Base-by-base conservation (phyloP, 306 rosid genomes). In the Casuarina equisetifolia region DNA sequence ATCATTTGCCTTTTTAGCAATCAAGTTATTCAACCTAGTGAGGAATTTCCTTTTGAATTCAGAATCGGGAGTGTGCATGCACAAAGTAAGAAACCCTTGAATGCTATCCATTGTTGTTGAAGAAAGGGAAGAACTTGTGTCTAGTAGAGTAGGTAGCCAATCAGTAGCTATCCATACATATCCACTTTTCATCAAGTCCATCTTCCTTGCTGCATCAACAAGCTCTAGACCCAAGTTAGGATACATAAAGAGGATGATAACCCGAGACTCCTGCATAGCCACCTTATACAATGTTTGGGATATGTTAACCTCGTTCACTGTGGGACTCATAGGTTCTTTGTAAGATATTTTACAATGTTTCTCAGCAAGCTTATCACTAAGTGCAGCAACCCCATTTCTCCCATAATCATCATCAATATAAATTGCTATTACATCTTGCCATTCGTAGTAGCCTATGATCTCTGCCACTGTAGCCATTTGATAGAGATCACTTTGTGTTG, bases 101-200 rank as follows among this genome's bases (percentile, higher is more conserved):
- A 92, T 88, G 17, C 63, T 73, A 52, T 90, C 91, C 88, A 80
- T 81, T 35, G 7, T 19, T 38, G 75, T 79, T 17, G 75, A 44
- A 74, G 88, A 17, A 51, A 87, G 69, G 32, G 92, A 87, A 70
- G 82, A 64, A 1, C 66, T 43, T 36, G 88, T 83, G 58, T 96
- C 99, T 38, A 92, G 71, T 42, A 84, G 2, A 58, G 89, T 82
- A 55, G 98, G 78, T n/a, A 96, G 93, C 83, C 92, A 96, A 80
- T 68, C 70, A 72, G 98, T 85, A n/a, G 97, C 90, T 63, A 96
- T 92, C 99, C 99, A 96, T 2, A 92, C 99, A 76, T 90, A 92
- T 8, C 99, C 98, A 66, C 87, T 68, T 80, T 73, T 88, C 90
- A 89, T 88, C 99, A 96, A 87, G 39, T 90, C 94, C 53, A 91